Evolutionary conservation across 495 filamentous ascomycete genomes (phyloP).

Genomic region (Pseudoneurospora amorphoporcata): DNA sequence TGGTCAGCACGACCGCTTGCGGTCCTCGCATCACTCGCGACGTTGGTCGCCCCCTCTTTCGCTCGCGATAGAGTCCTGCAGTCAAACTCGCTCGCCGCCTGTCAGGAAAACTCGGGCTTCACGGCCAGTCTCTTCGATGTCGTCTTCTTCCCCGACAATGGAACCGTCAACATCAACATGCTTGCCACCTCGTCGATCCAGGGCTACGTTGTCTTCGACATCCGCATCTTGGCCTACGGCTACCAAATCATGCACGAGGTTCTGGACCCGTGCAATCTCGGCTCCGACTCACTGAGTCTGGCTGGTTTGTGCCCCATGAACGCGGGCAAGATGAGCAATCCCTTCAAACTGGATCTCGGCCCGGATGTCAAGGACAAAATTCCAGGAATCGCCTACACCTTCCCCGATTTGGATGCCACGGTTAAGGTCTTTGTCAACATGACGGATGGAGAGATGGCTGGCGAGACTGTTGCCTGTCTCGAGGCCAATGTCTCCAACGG

Average conservation of each 20-base stretch:
- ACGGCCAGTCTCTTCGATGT: slow-evolving; percentile 77
- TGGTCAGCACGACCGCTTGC: slow-evolving; percentile 18
- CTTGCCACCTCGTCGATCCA: slow-evolving; percentile 75
- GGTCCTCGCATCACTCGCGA: slow-evolving; percentile 25
- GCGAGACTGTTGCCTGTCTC: slow-evolving; percentile 68
- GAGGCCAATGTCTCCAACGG: slow-evolving; percentile 85
- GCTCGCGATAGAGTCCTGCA: slow-evolving; percentile 39
- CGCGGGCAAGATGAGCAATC: slow-evolving; percentile 67
- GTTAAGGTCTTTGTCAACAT: slow-evolving; percentile 73
- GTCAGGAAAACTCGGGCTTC: slow-evolving; percentile 68
- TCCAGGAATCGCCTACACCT: slow-evolving; percentile 77
- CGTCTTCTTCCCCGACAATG: slow-evolving; percentile 66
- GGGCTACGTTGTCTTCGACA: slow-evolving; percentile 71
- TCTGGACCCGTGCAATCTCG: slow-evolving; percentile 64
- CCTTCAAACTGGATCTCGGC: slow-evolving; percentile 54
- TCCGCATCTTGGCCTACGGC: slow-evolving; percentile 75
- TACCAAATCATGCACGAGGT: slow-evolving; percentile 52
- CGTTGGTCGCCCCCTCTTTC: slow-evolving; percentile 16
- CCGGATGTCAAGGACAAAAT: slow-evolving; percentile 49
- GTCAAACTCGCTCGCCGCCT: slow-evolving; percentile 69
- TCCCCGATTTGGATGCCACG: slow-evolving; percentile 89
- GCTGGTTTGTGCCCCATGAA: slow-evolving; percentile 89
- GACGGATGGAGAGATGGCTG: slow-evolving; percentile 31
- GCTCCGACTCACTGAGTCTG: slow-evolving; percentile 30
- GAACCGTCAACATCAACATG: slow-evolving; percentile 61